Evolutionary conservation across 352 stramenopile species (phyloP).

Genomic region (Pythium angustatum): DNA sequence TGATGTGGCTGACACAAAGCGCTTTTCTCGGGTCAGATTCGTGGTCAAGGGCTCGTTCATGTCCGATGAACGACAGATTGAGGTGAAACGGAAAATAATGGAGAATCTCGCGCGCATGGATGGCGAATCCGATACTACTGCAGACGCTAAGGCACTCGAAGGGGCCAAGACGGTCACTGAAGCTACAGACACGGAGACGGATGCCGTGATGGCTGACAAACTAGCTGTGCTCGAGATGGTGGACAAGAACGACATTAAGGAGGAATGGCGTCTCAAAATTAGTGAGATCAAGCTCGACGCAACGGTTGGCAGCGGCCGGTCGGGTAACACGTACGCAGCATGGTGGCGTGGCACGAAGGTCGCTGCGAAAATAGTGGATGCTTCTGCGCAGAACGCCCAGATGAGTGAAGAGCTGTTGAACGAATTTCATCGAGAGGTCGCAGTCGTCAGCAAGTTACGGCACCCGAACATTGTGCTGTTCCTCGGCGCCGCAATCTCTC

Average conservation of each 20-base stretch:
- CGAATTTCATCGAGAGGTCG: slow-evolving; percentile 84
- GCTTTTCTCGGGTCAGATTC: too few relatives aligned
- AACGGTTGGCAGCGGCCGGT: slow-evolving; percentile 67
- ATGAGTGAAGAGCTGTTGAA: slow-evolving; percentile 81
- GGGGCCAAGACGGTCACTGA: slow-evolving; percentile 11
- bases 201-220: slow-evolving; percentile 56
- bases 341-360: slow-evolving; percentile 82
- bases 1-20: too few relatives aligned
- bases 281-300: slow-evolving; percentile 73
- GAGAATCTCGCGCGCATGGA: slow-evolving; percentile 63
- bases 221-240: slow-evolving; percentile 79
- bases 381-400: slow-evolving; percentile 62
- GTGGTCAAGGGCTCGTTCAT: slow-evolving; percentile 83
- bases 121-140: slow-evolving; percentile 35
- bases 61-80: slow-evolving; percentile 70
- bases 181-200: slow-evolving; percentile 28
- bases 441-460: slow-evolving; percentile 82
- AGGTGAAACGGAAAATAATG: slow-evolving; percentile 70
- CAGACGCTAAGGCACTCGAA: slow-evolving; percentile 3
- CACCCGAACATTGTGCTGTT: slow-evolving; percentile 89
- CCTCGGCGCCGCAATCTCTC: slow-evolving; percentile 73
- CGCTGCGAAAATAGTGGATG: slow-evolving; percentile 77
- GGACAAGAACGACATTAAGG: slow-evolving; percentile 84
- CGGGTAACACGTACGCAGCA: slow-evolving; percentile 77
- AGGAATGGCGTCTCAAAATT: slow-evolving; percentile 79